phyloP scores from a whole-genome alignment of 2,329 filamentous ascomycete species.

The Aspergillus sp. region DNA sequence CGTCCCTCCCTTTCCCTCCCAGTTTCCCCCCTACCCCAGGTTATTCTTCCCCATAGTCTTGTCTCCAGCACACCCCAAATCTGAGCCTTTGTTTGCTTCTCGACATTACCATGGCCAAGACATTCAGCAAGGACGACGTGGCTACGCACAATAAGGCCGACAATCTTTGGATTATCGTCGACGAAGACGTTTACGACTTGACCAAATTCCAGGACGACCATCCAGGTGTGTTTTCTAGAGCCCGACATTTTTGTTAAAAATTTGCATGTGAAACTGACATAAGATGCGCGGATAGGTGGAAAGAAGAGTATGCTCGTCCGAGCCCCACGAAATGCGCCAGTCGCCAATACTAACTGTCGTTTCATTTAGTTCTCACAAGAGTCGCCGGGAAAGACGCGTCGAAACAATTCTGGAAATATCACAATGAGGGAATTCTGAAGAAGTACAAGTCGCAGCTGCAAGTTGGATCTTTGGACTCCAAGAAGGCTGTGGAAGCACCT shows the following conservation, averaged over 20 bases:
- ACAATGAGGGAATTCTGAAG: conserved; percentile 61
- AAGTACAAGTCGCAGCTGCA: conserved; percentile 62
- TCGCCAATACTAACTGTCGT: conserved; percentile 20
- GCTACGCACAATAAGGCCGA: conserved; percentile 86
- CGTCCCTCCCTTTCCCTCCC: conserved; percentile 2
- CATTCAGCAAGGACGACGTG: conserved; percentile 80
- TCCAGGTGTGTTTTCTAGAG: conserved; percentile 48
- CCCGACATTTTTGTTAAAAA: neutral
- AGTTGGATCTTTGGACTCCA: conserved; percentile 77
- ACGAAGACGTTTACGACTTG: conserved; percentile 93
- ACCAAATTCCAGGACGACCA: conserved; percentile 86
- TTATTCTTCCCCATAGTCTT: conserved; percentile 7
- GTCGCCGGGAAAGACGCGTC: conserved; percentile 67
- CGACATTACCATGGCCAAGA: conserved; percentile 73
- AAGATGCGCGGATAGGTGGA: conserved; percentile 52
- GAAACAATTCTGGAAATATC: conserved; percentile 68
- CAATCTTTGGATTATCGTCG: conserved; percentile 84
- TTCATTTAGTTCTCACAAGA: conserved; percentile 57
- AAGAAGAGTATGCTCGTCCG: conserved; percentile 59
- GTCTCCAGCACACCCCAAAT: neutral
- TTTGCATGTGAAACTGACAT: conserved; percentile 19
- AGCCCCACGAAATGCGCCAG: neutral
- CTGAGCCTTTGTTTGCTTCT: neutral
- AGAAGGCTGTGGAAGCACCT: conserved; percentile 62
- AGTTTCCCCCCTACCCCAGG: conserved; percentile 11